Evolutionary conservation across 2,329 filamentous ascomycete genomes (phyloP).

Genomic region (Apiospora sp.): DNA sequence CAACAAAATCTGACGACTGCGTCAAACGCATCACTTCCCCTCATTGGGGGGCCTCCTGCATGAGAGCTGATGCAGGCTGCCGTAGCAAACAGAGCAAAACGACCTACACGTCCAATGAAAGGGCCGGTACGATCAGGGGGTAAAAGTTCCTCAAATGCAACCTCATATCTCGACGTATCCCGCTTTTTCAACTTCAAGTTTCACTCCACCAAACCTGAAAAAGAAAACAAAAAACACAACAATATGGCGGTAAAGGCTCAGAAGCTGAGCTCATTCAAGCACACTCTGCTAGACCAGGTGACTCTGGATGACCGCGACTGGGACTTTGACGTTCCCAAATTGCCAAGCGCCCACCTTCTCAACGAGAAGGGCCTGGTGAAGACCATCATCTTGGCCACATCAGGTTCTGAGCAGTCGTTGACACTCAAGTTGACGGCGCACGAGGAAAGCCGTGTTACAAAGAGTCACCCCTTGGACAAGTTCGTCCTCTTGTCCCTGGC

Average conservation of each 20-base stretch:
- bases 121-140: neutral
- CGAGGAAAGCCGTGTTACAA: conserved; percentile 43
- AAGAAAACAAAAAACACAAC: too few relatives aligned
- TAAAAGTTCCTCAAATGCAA: neutral
- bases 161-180: neutral
- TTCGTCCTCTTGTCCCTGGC: conserved; percentile 46
- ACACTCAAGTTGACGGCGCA: conserved; percentile 37
- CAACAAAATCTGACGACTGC: neutral
- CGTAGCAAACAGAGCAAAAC: neutral
- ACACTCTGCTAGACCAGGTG: conserved; percentile 35
- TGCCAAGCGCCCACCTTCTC: conserved; percentile 33
- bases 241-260: neutral
- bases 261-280: conserved; percentile 26
- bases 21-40: neutral
- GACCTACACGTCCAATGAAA: neutral
- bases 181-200: neutral
- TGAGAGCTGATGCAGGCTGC: neutral
- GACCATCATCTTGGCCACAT: conserved; percentile 39
- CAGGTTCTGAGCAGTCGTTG: conserved; percentile 36
- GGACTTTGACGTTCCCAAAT: conserved; percentile 37
- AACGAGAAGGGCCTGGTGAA: conserved; percentile 39
- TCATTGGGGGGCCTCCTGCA: neutral
- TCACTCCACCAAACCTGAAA: neutral
- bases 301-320: conserved; percentile 38
- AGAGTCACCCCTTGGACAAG: conserved; percentile 38